These are phyloP conservation scores for Calonectria henricotiae DNA, from an alignment of 2,329 filamentous ascomycete species.

Conservation along the genomic window DNA sequence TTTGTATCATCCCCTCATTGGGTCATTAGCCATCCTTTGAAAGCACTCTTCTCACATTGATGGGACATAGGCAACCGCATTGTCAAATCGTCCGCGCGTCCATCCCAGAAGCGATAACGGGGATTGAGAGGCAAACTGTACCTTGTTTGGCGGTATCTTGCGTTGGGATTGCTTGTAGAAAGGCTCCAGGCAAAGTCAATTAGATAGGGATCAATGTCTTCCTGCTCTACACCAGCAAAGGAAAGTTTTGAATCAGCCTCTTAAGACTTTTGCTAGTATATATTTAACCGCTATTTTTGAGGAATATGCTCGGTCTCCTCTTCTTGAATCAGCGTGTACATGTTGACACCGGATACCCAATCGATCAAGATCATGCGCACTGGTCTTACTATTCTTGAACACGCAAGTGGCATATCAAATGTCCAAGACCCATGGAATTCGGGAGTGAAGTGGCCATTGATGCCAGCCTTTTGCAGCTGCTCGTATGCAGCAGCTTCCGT, in stretches of 20 bases:
- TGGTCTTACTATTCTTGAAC: background rate
- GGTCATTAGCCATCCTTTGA: background rate
- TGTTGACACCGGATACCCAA: background rate
- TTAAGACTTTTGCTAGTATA: background rate
- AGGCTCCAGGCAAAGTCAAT: background rate
- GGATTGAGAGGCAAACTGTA: background rate
- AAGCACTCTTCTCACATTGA: background rate
- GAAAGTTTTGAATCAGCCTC: background rate
- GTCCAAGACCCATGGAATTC: background rate
- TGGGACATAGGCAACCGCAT: background rate
- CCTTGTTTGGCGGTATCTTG: background rate
- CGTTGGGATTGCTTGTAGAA: background rate
- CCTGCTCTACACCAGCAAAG: background rate
- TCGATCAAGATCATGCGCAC: conserved; percentile 9
- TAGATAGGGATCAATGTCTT: background rate
- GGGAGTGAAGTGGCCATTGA: background rate
- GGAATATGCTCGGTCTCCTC: background rate
- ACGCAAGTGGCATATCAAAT: conserved; percentile 2
- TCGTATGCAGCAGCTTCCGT: conserved; percentile 4
- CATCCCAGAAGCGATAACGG: background rate
- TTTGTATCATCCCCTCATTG: background rate
- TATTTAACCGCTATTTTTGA: background rate
- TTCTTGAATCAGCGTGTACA: background rate
- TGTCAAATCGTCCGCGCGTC: background rate
- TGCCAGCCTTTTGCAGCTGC: background rate